Evolutionary conservation across 2,329 filamentous ascomycete species (phyloP).

Genomic region (Neoarthrinium moseri): DNA sequence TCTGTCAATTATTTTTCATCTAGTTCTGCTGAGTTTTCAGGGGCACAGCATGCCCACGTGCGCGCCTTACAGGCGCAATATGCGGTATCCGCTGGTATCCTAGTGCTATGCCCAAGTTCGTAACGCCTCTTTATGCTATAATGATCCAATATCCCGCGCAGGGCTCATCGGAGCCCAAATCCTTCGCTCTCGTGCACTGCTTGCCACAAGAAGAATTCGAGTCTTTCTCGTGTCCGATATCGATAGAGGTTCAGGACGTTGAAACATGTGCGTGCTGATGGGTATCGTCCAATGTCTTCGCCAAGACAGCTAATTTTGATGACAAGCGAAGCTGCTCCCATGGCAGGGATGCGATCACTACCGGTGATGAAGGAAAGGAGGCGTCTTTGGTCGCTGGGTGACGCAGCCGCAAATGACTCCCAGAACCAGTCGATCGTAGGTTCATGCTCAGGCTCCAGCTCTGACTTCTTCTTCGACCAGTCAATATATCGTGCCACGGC

Average conservation of each 20-base stretch:
- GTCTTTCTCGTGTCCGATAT: slow-evolving; percentile 63
- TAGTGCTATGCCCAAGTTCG: neutral
- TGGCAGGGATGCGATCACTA: slow-evolving; percentile 86
- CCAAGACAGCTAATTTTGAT: slow-evolving; percentile 77
- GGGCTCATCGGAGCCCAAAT: slow-evolving; percentile 74
- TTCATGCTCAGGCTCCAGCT: slow-evolving; percentile 53
- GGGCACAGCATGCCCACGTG: too few relatives aligned
- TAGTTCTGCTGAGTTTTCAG: too few relatives aligned
- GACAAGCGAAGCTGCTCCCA: slow-evolving; percentile 73
- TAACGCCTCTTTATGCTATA: slow-evolving; percentile 1
- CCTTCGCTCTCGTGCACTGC: slow-evolving; percentile 90
- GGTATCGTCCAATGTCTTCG: slow-evolving; percentile 71
- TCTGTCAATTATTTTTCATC: too few relatives aligned
- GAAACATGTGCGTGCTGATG: slow-evolving; percentile 88
- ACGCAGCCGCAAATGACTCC: slow-evolving; percentile 70
- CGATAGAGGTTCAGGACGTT: slow-evolving; percentile 78
- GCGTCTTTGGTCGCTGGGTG: slow-evolving; percentile 69
- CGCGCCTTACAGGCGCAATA: too few relatives aligned
- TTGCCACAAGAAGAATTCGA: slow-evolving; percentile 75
- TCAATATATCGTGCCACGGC: slow-evolving; percentile 81
- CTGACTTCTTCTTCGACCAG: slow-evolving; percentile 47
- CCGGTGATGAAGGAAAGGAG: slow-evolving; percentile 86
- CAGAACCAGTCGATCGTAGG: slow-evolving; percentile 84
- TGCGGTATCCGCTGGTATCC: neutral
- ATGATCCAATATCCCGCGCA: neutral